Base-by-base conservation (phyloP, 192 early-diverging fungal genomes). In the Coemansia sp. region DNA sequence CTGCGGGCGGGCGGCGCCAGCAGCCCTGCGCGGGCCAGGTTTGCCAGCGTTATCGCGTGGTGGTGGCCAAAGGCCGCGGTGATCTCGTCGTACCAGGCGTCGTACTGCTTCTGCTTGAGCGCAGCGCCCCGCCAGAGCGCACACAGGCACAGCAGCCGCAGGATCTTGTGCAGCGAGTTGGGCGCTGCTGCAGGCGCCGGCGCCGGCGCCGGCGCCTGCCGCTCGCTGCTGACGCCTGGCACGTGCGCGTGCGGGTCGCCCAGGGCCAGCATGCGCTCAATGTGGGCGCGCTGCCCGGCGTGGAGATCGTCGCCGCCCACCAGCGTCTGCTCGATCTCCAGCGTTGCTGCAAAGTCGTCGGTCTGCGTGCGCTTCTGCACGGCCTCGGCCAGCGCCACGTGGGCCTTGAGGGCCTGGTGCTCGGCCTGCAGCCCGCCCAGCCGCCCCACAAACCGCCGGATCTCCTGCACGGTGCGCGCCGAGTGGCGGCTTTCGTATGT, bases 361-460 rank as follows among this genome's bases (percentile, higher is more conserved):
- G 89, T 84, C 48, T 85, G 84, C 3, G 93, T 96, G 60, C 81
- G 80, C 28, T 78, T 83, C 58, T 89, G 82, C 36, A 97, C 85
- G 31, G 90, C 77, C 70, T 97, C 94, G 1, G 92, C 91, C 51
- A 88, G 75, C 28, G 57, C 31, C 8, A 78, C 65, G 31, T 78
- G 64, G 2, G 60, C 38, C 47, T 63, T 68, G 21, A 97, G 79
- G 11, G 89, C 88, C 62, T 94, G 90, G 68, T 92, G 89, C 63
- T 97, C 92, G 18, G 86, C 78, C 58, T 93, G 88, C 47, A 98
- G 67, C 18, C 82, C 83, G 21, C 88, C 85, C 40, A 97, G 71
- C 69, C 87, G 88, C 12, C 87, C 90, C 30, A 93, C 88, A 83
- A 98, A 98, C 54, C 93, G 85, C 48, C 94, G 89, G 58, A 98